Percentiles rank a stretch among this genome's conserved stretches.
These are phyloP conservation scores for Plenodomus tracheiphilus DNA, from an alignment of 2,329 filamentous ascomycete species.

Conservation along the genomic window DNA sequence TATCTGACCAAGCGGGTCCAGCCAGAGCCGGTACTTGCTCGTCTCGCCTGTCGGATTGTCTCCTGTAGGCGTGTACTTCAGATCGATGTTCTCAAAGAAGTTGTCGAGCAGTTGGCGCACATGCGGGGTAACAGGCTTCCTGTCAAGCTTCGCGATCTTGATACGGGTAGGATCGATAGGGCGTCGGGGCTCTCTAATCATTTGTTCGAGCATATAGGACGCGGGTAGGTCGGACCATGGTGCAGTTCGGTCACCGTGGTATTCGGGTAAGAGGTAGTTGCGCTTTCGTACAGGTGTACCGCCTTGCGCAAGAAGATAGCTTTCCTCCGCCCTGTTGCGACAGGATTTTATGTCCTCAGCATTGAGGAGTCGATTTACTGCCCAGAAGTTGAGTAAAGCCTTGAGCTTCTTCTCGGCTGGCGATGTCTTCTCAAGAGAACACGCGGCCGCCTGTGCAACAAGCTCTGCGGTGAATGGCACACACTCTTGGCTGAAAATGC, in stretches of 20 bases:
- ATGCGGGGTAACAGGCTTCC: slow-evolving; percentile 65
- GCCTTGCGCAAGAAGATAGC: slow-evolving; percentile 36
- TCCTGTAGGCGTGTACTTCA: slow-evolving; percentile 53
- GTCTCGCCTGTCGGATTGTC: slow-evolving; percentile 40
- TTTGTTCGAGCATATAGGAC: slow-evolving; percentile 76
- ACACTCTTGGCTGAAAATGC: slow-evolving; percentile 39
- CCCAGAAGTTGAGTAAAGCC: slow-evolving; percentile 71
- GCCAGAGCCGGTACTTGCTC: slow-evolving; percentile 49
- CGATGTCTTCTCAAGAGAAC: slow-evolving; percentile 60
- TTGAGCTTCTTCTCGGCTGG: slow-evolving; percentile 65
- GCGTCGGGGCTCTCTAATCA: slow-evolving; percentile 73
- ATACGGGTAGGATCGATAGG: slow-evolving; percentile 74
- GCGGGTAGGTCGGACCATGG: slow-evolving; percentile 84
- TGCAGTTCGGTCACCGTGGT: slow-evolving; percentile 72
- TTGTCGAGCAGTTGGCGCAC: slow-evolving; percentile 72
- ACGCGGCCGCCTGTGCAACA: slow-evolving; percentile 59
- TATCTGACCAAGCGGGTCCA: slow-evolving; percentile 76
- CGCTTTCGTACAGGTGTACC: slow-evolving; percentile 53
- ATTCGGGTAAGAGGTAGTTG: slow-evolving; percentile 71
- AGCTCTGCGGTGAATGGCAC: slow-evolving; percentile 65
- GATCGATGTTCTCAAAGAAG: slow-evolving; percentile 64
- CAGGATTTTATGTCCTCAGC: slow-evolving; percentile 60
- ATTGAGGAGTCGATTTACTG: slow-evolving; percentile 65
- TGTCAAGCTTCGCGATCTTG: slow-evolving; percentile 63
- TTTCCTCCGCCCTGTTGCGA: slow-evolving; percentile 59